Conservation (phyloP, 495 filamentous ascomycete genomes). For the Daldinia vernicosa region DNA sequence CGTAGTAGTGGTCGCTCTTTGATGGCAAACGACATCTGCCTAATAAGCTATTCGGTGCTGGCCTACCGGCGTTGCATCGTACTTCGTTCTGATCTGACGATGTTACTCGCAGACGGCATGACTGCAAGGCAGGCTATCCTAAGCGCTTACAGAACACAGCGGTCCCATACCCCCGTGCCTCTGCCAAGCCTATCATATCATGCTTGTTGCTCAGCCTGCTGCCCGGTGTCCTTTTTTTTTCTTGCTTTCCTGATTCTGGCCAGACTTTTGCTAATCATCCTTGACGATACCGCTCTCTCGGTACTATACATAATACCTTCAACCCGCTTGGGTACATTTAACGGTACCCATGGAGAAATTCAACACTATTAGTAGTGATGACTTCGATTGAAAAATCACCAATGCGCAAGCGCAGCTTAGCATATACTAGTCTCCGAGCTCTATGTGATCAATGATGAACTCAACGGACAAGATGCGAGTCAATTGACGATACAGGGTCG, state of each 20-base stretch:
- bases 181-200: slow-evolving; percentile 9
- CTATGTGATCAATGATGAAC: background rate
- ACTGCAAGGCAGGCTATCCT: slow-evolving; percentile 3
- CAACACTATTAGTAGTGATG: background rate
- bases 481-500: background rate
- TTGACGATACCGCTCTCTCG: background rate
- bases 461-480: background rate
- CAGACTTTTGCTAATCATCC: background rate
- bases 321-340: background rate
- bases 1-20: slow-evolving; percentile 12
- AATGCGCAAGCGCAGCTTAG: background rate
- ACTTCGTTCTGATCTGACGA: slow-evolving; percentile 23
- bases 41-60: slow-evolving; percentile 26
- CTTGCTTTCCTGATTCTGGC: background rate
- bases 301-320: background rate
- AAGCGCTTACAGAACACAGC: slow-evolving; percentile 24
- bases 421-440: background rate
- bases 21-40: slow-evolving; percentile 30
- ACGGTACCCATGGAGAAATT: background rate
- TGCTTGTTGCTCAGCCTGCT: slow-evolving; percentile 1
- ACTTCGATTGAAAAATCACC: background rate
- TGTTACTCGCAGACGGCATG: slow-evolving; percentile 12
- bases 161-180: slow-evolving; percentile 19
- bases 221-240: background rate
- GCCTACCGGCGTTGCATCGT: slow-evolving; percentile 32